Percentiles rank a stretch among this genome's conserved stretches.
These are phyloP conservation scores for Coniochaeta sp. DNA, from an alignment of 2,329 filamentous ascomycete species.

Conservation along the genomic window DNA sequence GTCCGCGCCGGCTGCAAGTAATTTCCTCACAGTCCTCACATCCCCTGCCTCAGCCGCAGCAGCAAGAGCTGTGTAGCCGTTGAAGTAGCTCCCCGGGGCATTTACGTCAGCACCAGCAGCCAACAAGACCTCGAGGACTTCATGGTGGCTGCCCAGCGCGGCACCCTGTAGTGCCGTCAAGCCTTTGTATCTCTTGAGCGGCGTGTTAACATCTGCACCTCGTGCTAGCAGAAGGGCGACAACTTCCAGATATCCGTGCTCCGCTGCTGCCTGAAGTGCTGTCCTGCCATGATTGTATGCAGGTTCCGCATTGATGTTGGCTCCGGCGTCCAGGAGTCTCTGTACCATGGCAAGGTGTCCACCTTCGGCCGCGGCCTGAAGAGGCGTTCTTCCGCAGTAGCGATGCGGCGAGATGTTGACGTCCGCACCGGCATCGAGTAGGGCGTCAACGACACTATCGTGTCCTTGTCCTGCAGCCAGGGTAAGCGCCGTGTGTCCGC, in stretches of 20 bases:
- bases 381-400: constrained; percentile 27
- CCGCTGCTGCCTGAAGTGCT: constrained; percentile 15
- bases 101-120: constrained; percentile 14
- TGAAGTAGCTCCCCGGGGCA: constrained; percentile 12
- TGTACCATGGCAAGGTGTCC: constrained; percentile 17
- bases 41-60: constrained; percentile 11
- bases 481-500: constrained; percentile 30
- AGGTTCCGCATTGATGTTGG: constrained; percentile 23
- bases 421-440: constrained; percentile 21
- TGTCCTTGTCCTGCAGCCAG: constrained; percentile 22
- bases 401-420: constrained; percentile 21
- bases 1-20: constrained; percentile 10
- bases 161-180: constrained; percentile 26
- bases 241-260: constrained; percentile 4
- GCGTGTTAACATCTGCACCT: constrained; percentile 13
- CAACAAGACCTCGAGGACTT: constrained; percentile 15
- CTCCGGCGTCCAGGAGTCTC: constrained; percentile 24
- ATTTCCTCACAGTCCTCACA: constrained; percentile 6
- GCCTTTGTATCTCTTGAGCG: constrained; percentile 11
- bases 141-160: constrained; percentile 26
- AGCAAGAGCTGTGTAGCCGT: constrained; percentile 13
- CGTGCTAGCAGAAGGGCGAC: constrained; percentile 7
- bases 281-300: constrained; percentile 11
- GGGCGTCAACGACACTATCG: constrained; percentile 13
- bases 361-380: constrained; percentile 25